phyloP scores from a whole-genome alignment of 495 filamentous ascomycete genomes.

The Aspergillus funiculosus region DNA sequence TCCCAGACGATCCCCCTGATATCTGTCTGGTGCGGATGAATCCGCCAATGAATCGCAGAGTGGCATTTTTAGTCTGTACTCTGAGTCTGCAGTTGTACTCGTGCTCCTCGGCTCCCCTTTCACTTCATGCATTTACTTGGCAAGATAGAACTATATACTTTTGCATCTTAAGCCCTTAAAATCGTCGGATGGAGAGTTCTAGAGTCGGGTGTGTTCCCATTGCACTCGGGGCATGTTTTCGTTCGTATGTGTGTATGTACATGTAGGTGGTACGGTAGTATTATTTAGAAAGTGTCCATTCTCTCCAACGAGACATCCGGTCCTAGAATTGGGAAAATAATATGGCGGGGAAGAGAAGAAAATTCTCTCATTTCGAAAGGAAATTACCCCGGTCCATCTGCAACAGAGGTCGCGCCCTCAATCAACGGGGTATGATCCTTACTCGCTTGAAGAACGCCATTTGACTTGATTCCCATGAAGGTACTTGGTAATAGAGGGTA shows the following conservation, averaged over 20 bases:
- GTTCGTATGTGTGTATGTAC: neutral
- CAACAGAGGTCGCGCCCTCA: neutral
- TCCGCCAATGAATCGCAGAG: constrained; percentile 7
- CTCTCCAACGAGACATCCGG: too few species aligned
- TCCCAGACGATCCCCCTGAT: constrained; percentile 1
- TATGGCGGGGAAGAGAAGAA: neutral
- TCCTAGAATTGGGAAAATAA: neutral
- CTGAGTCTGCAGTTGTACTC: too few species aligned
- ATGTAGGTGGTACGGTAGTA: too few species aligned
- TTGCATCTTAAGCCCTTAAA: too few species aligned
- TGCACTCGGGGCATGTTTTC: neutral
- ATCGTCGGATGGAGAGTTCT: too few species aligned
- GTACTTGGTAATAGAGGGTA: neutral
- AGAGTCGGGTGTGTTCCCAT: neutral
- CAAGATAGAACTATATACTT: too few species aligned
- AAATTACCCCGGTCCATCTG: neutral
- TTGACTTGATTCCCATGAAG: neutral
- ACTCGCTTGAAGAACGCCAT: constrained; percentile 1
- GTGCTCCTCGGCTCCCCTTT: too few species aligned
- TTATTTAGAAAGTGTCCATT: too few species aligned
- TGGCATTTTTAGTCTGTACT: too few species aligned
- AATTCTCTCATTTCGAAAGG: too few species aligned
- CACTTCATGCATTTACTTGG: too few species aligned
- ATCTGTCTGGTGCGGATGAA: neutral
- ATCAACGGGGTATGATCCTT: constrained; percentile 6